Evolutionary conservation across 75 land plant genomes (phyloP), one percentile per base, ranked within the genome.

Genomic region (Sequoia sempervirens): DNA sequence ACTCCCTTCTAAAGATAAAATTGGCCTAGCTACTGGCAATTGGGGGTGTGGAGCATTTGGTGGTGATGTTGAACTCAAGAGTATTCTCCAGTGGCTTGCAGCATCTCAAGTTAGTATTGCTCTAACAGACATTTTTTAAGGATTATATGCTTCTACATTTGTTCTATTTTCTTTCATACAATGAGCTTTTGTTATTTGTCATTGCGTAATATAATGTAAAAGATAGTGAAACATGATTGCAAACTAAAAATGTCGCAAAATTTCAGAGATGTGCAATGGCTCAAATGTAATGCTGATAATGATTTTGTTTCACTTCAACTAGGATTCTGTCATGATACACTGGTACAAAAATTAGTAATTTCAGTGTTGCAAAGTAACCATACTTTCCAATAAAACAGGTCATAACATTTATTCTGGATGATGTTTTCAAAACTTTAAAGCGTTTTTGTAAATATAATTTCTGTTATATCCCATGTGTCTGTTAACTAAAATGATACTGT

Each of bases 31-130:
- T 7, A 98, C 99, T 26, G 99, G 99, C 38, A 98, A 98, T 84
- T 98, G 99, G 99, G 99, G 99, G 3, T 98, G 99, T 92, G 99
- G 99, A 79, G 99, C 92, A 54, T 98, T 96, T 92, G 99, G 99
- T 26, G 99, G 99, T 82, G 96, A 98, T 88, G 91, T 96, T 85
- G 90, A 91, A 81, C 83, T 98, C 26, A 98, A 98, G 83, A 84
- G 93, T 41, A 61, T 96, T 69, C 87, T 98, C 52, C 99, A 98
- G 84, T 98, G 99, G 99, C 89, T 98, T 87, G 99, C 99, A 43
- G 97, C 99, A 78, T 98, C 99, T 41, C 94, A 96, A 91, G 97
- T 92, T 47, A 64, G 58, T 68, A 47, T 34, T 40, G 12, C 37
- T 37, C 20, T 86, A 41, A 6, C 0, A n/a, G 20, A n/a, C 50